phyloP scores from a whole-genome alignment of 2,329 filamentous ascomycete species.

The Fulvia fulva region DNA sequence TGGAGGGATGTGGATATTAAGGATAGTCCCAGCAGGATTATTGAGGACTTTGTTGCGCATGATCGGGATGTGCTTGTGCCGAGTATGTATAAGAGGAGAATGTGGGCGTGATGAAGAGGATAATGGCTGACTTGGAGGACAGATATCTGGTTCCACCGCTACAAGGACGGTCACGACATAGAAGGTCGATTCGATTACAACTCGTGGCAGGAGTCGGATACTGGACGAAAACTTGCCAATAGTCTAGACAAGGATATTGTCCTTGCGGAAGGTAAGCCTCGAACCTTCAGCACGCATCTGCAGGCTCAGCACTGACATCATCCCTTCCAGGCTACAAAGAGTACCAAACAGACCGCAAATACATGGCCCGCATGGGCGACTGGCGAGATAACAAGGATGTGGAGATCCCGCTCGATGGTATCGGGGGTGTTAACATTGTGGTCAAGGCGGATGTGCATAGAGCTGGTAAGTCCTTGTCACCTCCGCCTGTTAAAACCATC shows the following conservation, averaged over 20 bases:
- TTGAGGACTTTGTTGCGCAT: slow-evolving; percentile 94
- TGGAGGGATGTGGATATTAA: slow-evolving; percentile 97
- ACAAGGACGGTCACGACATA: slow-evolving; percentile 72
- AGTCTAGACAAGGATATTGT: slow-evolving; percentile 74
- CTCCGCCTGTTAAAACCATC: neutral
- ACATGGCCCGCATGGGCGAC: slow-evolving; percentile 89
- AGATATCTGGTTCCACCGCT: slow-evolving; percentile 98
- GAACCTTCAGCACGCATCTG: neutral
- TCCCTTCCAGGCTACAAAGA: slow-evolving; percentile 78
- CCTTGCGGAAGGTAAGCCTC: slow-evolving; percentile 71
- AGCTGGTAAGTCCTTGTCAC: slow-evolving; percentile 60
- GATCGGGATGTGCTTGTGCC: slow-evolving; percentile 91
- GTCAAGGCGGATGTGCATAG: slow-evolving; percentile 98
- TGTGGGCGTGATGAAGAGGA: neutral
- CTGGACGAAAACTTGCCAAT: slow-evolving; percentile 69
- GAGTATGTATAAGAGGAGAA: slow-evolving; percentile 59
- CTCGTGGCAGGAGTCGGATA: slow-evolving; percentile 93
- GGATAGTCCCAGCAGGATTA: slow-evolving; percentile 78
- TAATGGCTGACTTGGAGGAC: slow-evolving; percentile 19
- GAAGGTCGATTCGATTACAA: slow-evolving; percentile 99
- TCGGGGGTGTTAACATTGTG: slow-evolving; percentile 94
- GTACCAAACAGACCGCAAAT: slow-evolving; percentile 81
- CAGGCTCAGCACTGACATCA: neutral
- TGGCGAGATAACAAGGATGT: slow-evolving; percentile 89
- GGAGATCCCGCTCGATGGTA: slow-evolving; percentile 88